These are phyloP conservation scores for Alternaria tenuissima DNA, from an alignment of 2,329 filamentous ascomycete genomes.

Conservation along the genomic window DNA sequence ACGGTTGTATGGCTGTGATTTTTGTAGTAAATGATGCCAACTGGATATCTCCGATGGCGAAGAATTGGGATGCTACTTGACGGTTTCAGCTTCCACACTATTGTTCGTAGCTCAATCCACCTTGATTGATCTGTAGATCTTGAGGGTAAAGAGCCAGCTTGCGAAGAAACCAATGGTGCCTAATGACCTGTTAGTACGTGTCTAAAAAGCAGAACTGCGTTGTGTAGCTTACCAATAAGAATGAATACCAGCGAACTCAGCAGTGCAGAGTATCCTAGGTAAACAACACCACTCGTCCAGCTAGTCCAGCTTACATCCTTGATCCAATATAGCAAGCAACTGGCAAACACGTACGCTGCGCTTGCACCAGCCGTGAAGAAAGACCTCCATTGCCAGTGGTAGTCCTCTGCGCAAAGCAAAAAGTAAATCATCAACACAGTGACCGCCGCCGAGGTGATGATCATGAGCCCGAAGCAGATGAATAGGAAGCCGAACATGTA, in stretches of 20 bases:
- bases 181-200: constrained; percentile 50
- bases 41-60: neutral
- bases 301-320: constrained; percentile 87
- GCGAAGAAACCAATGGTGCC: constrained; percentile 96
- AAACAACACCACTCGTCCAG: constrained; percentile 86
- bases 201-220: neutral
- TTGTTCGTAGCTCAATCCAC: constrained; percentile 70
- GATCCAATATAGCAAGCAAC: constrained; percentile 89
- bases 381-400: constrained; percentile 98
- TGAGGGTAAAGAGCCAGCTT: constrained; percentile 91
- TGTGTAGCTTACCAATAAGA: constrained; percentile 76
- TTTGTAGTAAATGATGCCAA: neutral
- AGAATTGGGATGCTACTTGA: neutral
- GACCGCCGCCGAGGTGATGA: constrained; percentile 90
- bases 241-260: constrained; percentile 93
- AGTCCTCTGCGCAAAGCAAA: constrained; percentile 93
- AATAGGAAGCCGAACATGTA: constrained; percentile 99
- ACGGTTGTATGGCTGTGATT: neutral
- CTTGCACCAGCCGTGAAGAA: constrained; percentile 92
- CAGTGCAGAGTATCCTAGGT: constrained; percentile 89
- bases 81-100: neutral
- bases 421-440: constrained; percentile 97
- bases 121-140: constrained; percentile 98
- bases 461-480: constrained; percentile 96
- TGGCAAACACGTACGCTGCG: constrained; percentile 89